Percentiles rank a stretch among this genome's conserved stretches.
Conservation (phyloP, 2,329 filamentous ascomycete species). For the Paracorniculantispora psalliotae region DNA sequence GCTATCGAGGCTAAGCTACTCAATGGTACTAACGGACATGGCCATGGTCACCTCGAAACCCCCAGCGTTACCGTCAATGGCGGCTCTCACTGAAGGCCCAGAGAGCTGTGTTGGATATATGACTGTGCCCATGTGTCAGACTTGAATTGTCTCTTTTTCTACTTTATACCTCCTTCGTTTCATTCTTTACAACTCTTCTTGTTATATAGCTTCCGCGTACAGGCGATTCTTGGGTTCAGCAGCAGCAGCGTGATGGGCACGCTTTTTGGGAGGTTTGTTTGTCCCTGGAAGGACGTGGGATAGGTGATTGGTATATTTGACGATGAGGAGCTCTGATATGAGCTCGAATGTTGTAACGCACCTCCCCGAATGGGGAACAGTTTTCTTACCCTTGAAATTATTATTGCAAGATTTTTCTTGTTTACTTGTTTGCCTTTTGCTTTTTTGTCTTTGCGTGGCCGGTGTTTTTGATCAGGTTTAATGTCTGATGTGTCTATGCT, state of each 20-base stretch:
- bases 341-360: slow-evolving; percentile 7
- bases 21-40: slow-evolving; percentile 15
- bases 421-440: neutral
- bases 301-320: slow-evolving; percentile 6
- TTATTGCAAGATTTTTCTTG: neutral
- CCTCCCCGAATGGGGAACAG: neutral
- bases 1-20: slow-evolving; percentile 33
- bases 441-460: neutral
- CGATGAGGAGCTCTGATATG: neutral
- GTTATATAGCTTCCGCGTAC: slow-evolving; percentile 4
- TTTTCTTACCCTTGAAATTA: neutral
- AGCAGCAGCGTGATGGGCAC: slow-evolving; percentile 15
- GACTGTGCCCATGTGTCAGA: neutral
- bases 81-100: neutral
- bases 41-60: slow-evolving; percentile 18
- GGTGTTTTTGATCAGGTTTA: neutral
- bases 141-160: neutral
- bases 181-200: neutral
- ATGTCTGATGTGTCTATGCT: neutral
- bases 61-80: slow-evolving; percentile 28
- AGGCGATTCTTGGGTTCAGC: slow-evolving; percentile 1
- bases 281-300: neutral
- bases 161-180: neutral
- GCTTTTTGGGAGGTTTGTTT: slow-evolving; percentile 4
- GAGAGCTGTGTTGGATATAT: neutral